Percentiles rank a stretch among this genome's conserved stretches.
These are phyloP conservation scores for Tetrahymena thermophila DNA, from an alignment of 73 alveolate species.

Conservation along the genomic window DNA sequence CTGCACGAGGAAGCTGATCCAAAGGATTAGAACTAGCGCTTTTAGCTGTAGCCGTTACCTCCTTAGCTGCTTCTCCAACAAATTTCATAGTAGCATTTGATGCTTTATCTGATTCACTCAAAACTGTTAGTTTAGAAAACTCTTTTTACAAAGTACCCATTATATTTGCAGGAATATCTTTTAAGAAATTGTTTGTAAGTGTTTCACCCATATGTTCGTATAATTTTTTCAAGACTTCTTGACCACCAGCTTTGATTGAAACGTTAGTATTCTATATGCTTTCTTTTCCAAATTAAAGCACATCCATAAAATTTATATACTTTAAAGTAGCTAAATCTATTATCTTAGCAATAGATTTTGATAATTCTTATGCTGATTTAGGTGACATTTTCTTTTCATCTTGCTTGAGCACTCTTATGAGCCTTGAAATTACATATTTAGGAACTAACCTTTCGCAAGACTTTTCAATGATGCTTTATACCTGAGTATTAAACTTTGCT, in stretches of 20 bases:
- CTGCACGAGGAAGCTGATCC: slow-evolving; percentile 35
- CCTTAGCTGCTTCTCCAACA: slow-evolving; percentile 32
- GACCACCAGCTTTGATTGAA: slow-evolving; percentile 4
- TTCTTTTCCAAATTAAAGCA: slow-evolving; percentile 27
- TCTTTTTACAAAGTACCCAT: slow-evolving; percentile 22
- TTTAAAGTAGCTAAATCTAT: slow-evolving; percentile 20
- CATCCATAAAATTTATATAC: slow-evolving; percentile 7
- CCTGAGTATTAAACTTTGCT: slow-evolving; percentile 18
- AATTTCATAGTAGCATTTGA: slow-evolving; percentile 8
- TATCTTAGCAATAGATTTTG: not conserved
- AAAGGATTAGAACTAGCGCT: not conserved
- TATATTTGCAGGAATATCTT: slow-evolving; percentile 1
- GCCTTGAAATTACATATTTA: not conserved
- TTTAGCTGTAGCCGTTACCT: not conserved
- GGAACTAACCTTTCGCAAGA: slow-evolving; percentile 32
- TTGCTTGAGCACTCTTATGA: slow-evolving; percentile 5
- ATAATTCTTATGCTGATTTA: slow-evolving; percentile 4
- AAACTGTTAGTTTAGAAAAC: slow-evolving; percentile 17
- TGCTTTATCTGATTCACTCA: not conserved
- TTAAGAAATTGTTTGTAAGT: not conserved
- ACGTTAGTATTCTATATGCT: slow-evolving; percentile 12
- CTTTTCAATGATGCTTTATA: slow-evolving; percentile 9
- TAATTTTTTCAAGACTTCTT: slow-evolving; percentile 11
- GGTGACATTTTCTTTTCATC: slow-evolving; percentile 22
- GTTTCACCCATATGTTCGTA: slow-evolving; percentile 21